Percentiles rank a stretch among this genome's conserved stretches.
phyloP scores from a whole-genome alignment of 176 grass and related monocot species.

The Carex scoparia region DNA sequence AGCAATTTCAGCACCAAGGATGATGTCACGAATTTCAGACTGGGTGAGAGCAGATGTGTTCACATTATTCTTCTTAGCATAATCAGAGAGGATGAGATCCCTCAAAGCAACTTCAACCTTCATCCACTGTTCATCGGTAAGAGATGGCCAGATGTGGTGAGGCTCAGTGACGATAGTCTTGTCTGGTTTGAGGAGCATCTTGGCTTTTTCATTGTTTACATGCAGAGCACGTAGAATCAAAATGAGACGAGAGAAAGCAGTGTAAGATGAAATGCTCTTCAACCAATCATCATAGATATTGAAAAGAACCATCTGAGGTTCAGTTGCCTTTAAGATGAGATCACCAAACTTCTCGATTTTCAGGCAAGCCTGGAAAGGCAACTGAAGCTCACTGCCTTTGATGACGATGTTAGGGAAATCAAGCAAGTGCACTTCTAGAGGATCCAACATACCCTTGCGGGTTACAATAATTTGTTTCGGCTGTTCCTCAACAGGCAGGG shows the following conservation, averaged over 20 bases:
- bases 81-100: constrained; percentile 96
- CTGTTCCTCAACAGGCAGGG: constrained; percentile 92
- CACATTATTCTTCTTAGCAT: constrained; percentile 99
- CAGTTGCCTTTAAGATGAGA: constrained; percentile 94
- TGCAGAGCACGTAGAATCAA: constrained; percentile 90
- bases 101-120: constrained; percentile 96
- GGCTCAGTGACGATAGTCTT: constrained; percentile 93
- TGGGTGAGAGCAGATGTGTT: constrained; percentile 94
- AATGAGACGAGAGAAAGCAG: constrained; percentile 88
- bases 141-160: constrained; percentile 92
- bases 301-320: constrained; percentile 96
- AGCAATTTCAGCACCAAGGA: constrained; percentile 98
- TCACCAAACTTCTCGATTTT: constrained; percentile 99
- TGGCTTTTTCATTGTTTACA: constrained; percentile 99
- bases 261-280: constrained; percentile 98
- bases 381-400: constrained; percentile 93
- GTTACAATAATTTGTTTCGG: constrained; percentile 99
- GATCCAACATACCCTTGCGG: constrained; percentile 96
- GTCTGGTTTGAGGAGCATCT: constrained; percentile 97
- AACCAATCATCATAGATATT: constrained; percentile 99
- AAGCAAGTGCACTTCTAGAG: constrained; percentile 93
- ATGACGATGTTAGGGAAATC: constrained; percentile 99
- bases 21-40: constrained; percentile 98
- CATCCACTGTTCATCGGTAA: constrained; percentile 97
- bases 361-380: constrained; percentile 97